phyloP scores from a whole-genome alignment of 495 filamentous ascomycete species.

The Extremus antarcticus region DNA sequence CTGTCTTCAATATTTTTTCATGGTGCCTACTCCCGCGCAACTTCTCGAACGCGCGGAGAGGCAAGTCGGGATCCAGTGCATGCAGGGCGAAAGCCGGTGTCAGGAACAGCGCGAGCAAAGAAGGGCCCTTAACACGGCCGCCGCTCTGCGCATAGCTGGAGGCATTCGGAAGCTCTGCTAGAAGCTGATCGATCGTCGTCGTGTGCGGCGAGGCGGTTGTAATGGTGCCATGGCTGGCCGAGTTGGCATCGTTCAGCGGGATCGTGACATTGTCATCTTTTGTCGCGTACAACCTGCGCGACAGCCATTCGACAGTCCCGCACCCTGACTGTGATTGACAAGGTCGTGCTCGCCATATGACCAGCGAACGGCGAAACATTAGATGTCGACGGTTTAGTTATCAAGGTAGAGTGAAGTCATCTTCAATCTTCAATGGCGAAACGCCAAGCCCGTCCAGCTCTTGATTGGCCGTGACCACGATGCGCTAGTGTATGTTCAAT shows the following conservation, averaged over 20 bases:
- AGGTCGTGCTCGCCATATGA: neutral
- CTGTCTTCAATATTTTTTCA: slow-evolving; percentile 1
- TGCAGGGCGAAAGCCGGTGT: slow-evolving; percentile 12
- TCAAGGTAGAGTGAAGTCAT: neutral
- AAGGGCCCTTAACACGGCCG: neutral
- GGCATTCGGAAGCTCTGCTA: neutral
- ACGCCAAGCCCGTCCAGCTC: neutral
- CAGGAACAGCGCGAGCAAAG: slow-evolving; percentile 8
- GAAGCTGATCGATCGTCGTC: slow-evolving; percentile 6
- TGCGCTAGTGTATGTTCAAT: neutral
- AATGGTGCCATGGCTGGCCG: neutral
- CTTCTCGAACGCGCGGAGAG: neutral
- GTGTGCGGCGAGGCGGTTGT: neutral
- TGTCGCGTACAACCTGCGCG: neutral
- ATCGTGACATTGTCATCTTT: neutral
- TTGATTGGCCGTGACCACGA: neutral
- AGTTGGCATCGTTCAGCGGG: neutral
- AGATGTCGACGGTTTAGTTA: neutral
- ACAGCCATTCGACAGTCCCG: neutral
- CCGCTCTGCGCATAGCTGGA: neutral
- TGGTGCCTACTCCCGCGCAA: neutral
- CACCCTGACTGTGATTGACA: neutral
- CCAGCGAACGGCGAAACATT: neutral
- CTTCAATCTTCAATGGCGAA: neutral
- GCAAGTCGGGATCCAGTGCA: slow-evolving; percentile 3